A percentile compares a stretch with the other conserved stretches of the same genome.
Evolutionary conservation across 2,329 filamentous ascomycete genomes (phyloP).

Genomic region (Aspergillus aculeatus): DNA sequence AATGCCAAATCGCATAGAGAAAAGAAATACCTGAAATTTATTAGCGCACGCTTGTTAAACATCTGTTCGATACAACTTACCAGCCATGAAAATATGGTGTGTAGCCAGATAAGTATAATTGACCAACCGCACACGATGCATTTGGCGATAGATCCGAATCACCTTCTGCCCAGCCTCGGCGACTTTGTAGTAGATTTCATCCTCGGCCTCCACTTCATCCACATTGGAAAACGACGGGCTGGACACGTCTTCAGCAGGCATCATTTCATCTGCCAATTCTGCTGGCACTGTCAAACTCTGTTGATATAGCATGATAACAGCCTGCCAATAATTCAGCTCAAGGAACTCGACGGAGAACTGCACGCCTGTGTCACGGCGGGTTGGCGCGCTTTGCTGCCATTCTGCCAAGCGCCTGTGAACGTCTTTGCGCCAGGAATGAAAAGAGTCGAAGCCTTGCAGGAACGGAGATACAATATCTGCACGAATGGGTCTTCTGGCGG

Average conservation of each 20-base stretch:
- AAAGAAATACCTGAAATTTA: conserved; percentile 69
- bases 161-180: conserved; percentile 94
- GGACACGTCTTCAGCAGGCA: conserved; percentile 57
- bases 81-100: conserved; percentile 96
- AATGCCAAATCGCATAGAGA: conserved; percentile 96
- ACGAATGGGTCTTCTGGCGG: conserved; percentile 70
- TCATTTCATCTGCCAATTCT: conserved; percentile 76
- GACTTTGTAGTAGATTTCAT: conserved; percentile 88
- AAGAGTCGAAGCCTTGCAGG: conserved; percentile 77
- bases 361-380: conserved; percentile 76
- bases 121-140: conserved; percentile 83
- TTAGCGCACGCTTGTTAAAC: conserved; percentile 7
- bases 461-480: conserved; percentile 81
- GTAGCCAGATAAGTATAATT: conserved; percentile 96
- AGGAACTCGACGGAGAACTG: conserved; percentile 86
- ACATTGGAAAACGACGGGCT: conserved; percentile 52
- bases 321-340: conserved; percentile 97
- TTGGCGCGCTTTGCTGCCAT: conserved; percentile 83
- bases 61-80: conserved; percentile 46
- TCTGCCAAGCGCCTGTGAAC: conserved; percentile 79
- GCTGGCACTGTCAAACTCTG: conserved; percentile 85
- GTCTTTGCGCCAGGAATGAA: conserved; percentile 83
- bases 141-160: conserved; percentile 81
- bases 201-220: conserved; percentile 67
- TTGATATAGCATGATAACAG: conserved; percentile 90